phyloP scores from a whole-genome alignment of 78 protist genomes.

The Chrysochromulina tobinii region DNA sequence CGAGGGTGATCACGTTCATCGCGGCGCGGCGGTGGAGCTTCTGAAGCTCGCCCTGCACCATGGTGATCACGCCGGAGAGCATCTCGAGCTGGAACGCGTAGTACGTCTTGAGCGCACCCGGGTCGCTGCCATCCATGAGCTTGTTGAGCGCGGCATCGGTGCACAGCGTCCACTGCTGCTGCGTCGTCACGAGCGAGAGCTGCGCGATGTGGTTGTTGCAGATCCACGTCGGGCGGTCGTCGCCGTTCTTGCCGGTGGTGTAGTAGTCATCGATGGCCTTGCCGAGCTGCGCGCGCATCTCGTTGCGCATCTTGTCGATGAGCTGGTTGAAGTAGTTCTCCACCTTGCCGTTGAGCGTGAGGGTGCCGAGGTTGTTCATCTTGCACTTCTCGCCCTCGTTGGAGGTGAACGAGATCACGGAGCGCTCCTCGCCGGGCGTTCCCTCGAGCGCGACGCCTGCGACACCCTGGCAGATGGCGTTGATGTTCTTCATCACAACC shows the following conservation, averaged over 20 bases:
- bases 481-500: slow-evolving; percentile 32
- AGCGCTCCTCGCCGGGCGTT: background rate
- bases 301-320: background rate
- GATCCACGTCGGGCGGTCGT: background rate
- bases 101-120: background rate
- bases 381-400: slow-evolving; percentile 71
- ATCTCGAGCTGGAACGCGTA: background rate
- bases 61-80: slow-evolving; percentile 18
- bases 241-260: background rate
- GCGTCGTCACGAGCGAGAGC: slow-evolving; percentile 50
- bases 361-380: slow-evolving; percentile 13
- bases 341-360: slow-evolving; percentile 45
- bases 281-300: slow-evolving; percentile 27
- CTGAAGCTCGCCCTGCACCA: slow-evolving; percentile 57
- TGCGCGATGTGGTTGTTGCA: slow-evolving; percentile 28
- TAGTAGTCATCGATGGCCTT: slow-evolving; percentile 59
- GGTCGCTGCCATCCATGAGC: background rate
- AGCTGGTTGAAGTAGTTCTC: slow-evolving; percentile 57
- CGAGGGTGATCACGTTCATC: slow-evolving; percentile 62
- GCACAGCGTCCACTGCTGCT: slow-evolving; percentile 35
- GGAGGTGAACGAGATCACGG: slow-evolving; percentile 44
- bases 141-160: slow-evolving; percentile 7
- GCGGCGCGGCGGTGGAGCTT: slow-evolving; percentile 55
- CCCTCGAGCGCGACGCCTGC: slow-evolving; percentile 23
- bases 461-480: slow-evolving; percentile 55